Percentiles rank a stretch among this genome's conserved stretches.
phyloP scores from a whole-genome alignment of 208 protist species.

The Naegleria gruberi region DNA sequence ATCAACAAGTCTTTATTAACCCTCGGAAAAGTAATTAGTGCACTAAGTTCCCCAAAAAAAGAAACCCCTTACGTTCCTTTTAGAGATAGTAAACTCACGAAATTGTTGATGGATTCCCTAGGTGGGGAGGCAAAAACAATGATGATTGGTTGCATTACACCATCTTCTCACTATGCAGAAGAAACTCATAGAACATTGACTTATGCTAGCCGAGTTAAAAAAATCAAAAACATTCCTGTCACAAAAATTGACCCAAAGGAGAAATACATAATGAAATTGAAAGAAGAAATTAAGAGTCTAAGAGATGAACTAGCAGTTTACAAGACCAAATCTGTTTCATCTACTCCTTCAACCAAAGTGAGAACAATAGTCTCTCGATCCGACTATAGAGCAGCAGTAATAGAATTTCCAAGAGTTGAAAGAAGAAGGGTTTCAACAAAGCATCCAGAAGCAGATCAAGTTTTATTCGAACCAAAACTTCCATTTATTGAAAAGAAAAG shows the following conservation, averaged over 20 bases:
- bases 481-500: not conserved
- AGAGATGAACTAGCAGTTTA: not conserved
- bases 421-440: not conserved
- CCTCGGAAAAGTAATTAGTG: conserved; percentile 32
- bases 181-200: conserved; percentile 81
- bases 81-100: conserved; percentile 72
- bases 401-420: not conserved
- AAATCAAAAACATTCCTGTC: conserved; percentile 74
- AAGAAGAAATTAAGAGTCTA: conserved; percentile 39
- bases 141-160: conserved; percentile 87
- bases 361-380: not conserved
- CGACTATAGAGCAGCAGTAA: not conserved
- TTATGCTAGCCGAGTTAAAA: conserved; percentile 73
- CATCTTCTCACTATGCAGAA: conserved; percentile 66
- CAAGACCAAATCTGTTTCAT: not conserved
- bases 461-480: not conserved
- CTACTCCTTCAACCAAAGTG: not conserved
- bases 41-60: conserved; percentile 18
- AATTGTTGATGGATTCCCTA: conserved; percentile 69
- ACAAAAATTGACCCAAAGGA: conserved; percentile 81
- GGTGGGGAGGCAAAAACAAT: conserved; percentile 80
- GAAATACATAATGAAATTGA: conserved; percentile 48
- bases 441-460: not conserved
- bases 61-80: conserved; percentile 38
- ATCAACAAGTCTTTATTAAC: conserved; percentile 40